Base-by-base conservation (phyloP, 257 asterid species). In the Henckelia pumila region DNA sequence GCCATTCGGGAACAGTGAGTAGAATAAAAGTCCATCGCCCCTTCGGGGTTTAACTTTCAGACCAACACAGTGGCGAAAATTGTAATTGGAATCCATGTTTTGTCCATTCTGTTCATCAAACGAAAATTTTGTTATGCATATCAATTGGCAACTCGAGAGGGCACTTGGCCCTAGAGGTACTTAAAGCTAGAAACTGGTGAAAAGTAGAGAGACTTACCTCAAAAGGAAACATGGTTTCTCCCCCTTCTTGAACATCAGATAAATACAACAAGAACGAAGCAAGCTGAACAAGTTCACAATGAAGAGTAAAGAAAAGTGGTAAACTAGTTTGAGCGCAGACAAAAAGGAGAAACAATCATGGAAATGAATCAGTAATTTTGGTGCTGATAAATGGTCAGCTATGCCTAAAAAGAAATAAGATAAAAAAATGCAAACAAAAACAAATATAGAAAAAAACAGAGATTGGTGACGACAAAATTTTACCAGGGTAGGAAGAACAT, bases 221-320 rank as follows among this genome's bases (percentile, higher is more conserved):
- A 26, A 73, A 92, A 0, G 98, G 98, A 60, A 92, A 92, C 96
- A 92, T 87, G 77, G 98, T 92, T 78, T 92, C 96, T 40, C 98
- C 96, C 53, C 98, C 96, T 84, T 89, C 96, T 62, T 89, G 92
- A 62, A 92, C 96, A 71, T 92, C 95, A 33, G 95, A 83, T 30
- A 92, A 79, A 83, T 92, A 92, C 19, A 92, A 75, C 58, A 92
- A 77, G 83, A 92, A 92, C 22, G 96, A 89, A 44, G 96, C 96
- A 61, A 89, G 69, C 96, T 91, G 81, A 53, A 61, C 70, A 32
- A 65, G 56, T 30, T 73, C 20, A 52, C 5, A 2, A 37, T 52
- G n/a, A 53, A 16, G 66, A 22, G 63, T 58, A 7, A 14, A 52
- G 29, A 57, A 20, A 59, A 29, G 55, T 0, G 3, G 17, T 40